Evolutionary conservation across 306 rosid species (phyloP).

Genomic region (Trifolium subterraneum): DNA sequence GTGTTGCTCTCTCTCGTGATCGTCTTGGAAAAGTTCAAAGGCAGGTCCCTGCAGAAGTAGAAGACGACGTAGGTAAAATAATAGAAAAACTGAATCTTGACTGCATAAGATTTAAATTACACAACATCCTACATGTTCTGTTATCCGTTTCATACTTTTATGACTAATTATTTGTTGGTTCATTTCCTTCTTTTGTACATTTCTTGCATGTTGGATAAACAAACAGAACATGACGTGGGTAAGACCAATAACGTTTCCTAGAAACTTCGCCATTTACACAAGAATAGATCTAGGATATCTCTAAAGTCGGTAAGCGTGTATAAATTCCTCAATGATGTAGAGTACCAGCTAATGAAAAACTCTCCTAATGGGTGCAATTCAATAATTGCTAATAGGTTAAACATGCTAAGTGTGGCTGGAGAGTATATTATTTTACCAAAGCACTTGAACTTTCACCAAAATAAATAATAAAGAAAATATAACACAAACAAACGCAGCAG

Average conservation of each 20-base stretch:
- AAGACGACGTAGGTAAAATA: constrained; percentile 1
- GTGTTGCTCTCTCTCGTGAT: constrained; percentile 73
- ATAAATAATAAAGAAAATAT: neutral
- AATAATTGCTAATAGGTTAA: no score
- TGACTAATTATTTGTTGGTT: neutral
- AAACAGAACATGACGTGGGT: neutral
- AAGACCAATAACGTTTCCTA: neutral
- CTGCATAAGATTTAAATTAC: constrained; percentile 7
- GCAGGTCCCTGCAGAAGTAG: constrained; percentile 69
- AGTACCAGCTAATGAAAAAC: neutral
- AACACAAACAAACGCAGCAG: constrained; percentile 20
- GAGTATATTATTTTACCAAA: neutral
- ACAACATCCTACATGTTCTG: constrained; percentile 10
- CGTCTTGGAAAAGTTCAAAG: constrained; percentile 67
- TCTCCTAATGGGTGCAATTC: neutral
- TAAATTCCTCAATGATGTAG: neutral
- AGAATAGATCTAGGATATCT: neutral
- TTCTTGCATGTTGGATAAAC: constrained; percentile 8
- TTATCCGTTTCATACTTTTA: neutral
- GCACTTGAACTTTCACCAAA: neutral
- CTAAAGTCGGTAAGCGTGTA: neutral
- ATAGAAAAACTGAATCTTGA: neutral
- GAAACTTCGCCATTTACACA: neutral
- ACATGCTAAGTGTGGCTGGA: neutral
- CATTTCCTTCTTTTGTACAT: neutral